phyloP scores from a whole-genome alignment of 495 filamentous ascomycete genomes.

The Astrothelium macrocarpum region DNA sequence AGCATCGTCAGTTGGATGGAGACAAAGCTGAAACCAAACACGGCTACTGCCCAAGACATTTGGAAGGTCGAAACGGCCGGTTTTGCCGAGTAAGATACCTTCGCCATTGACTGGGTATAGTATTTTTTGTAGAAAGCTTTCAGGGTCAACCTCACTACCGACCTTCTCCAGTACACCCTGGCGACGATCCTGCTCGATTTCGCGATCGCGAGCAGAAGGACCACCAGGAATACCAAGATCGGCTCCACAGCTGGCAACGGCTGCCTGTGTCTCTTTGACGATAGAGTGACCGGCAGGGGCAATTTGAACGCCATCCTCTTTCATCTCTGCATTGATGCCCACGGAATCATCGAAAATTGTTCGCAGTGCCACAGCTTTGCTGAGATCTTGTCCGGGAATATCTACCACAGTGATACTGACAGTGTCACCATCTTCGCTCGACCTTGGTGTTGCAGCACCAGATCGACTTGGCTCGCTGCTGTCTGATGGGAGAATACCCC shows the following conservation, averaged over 20 bases:
- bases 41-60: slow-evolving; percentile 64
- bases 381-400: slow-evolving; percentile 65
- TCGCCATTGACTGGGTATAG: slow-evolving; percentile 69
- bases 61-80: slow-evolving; percentile 65
- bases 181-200: slow-evolving; percentile 68
- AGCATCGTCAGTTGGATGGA: slow-evolving; percentile 84
- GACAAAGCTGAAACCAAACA: slow-evolving; percentile 88
- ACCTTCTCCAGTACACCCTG: slow-evolving; percentile 81
- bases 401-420: slow-evolving; percentile 85
- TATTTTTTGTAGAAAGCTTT: slow-evolving; percentile 73
- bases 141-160: slow-evolving; percentile 66
- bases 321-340: slow-evolving; percentile 97
- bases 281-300: slow-evolving; percentile 63
- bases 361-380: slow-evolving; percentile 76
- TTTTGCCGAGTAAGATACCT: slow-evolving; percentile 62
- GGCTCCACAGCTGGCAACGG: slow-evolving; percentile 65
- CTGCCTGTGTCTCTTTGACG: slow-evolving; percentile 71
- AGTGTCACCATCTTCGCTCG: slow-evolving; percentile 63
- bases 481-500: slow-evolving; percentile 50
- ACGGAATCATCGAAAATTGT: slow-evolving; percentile 82
- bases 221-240: slow-evolving; percentile 71
- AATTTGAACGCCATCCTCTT: slow-evolving; percentile 76
- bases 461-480: slow-evolving; percentile 37
- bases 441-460: slow-evolving; percentile 48
- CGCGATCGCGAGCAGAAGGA: slow-evolving; percentile 55